phyloP scores from a whole-genome alignment of 257 asterid genomes.

The Perilla frutescens region DNA sequence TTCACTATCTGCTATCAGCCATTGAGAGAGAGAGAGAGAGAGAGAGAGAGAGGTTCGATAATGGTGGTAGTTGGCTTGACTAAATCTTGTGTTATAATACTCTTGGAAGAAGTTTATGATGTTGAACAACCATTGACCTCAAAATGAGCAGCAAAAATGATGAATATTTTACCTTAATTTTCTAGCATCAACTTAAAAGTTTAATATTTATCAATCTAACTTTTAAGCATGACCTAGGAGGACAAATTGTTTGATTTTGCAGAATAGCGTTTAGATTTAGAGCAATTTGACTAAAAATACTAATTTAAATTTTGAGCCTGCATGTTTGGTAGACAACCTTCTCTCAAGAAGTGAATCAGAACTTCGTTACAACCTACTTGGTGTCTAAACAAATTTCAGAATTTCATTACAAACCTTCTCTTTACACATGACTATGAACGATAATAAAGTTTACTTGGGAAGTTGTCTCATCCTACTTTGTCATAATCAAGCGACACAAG shows the following conservation, averaged over 20 bases:
- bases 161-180: constrained; percentile 15
- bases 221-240: background rate
- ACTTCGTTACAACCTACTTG: background rate
- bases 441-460: too few species aligned
- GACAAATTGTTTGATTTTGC: background rate
- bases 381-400: background rate
- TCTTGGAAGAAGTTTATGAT: constrained; percentile 6
- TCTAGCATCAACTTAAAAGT: background rate
- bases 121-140: constrained; percentile 37
- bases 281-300: background rate
- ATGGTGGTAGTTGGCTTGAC: constrained; percentile 33
- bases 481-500: background rate
- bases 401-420: too few species aligned
- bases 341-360: constrained; percentile 8
- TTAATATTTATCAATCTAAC: background rate
- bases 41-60: constrained; percentile 31
- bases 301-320: background rate
- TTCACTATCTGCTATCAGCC: constrained; percentile 6
- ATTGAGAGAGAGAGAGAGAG: constrained; percentile 23
- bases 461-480: background rate
- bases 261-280: background rate
- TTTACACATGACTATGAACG: too few species aligned
- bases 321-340: constrained; percentile 13
- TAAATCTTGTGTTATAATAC: constrained; percentile 10
- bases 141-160: constrained; percentile 26